These are phyloP conservation scores for Paulownia fortunei DNA, from an alignment of 257 asterid species.

Conservation along the genomic window DNA sequence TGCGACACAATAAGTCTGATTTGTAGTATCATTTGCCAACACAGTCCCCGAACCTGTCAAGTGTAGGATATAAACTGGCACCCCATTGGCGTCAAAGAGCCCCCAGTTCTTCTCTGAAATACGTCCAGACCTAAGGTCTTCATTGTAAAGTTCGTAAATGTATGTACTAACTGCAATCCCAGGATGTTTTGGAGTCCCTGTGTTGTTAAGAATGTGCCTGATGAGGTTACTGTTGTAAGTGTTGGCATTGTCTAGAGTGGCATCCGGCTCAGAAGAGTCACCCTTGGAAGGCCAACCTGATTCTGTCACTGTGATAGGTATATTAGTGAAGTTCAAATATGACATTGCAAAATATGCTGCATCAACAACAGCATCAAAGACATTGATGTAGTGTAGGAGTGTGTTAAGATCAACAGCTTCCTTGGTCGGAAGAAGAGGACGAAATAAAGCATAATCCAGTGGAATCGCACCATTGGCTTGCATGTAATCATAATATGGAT, in stretches of 20 bases:
- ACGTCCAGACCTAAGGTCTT: slow-evolving; percentile 73
- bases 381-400: slow-evolving; percentile 85
- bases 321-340: slow-evolving; percentile 70
- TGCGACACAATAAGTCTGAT: no score
- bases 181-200: slow-evolving; percentile 93
- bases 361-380: slow-evolving; percentile 85
- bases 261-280: slow-evolving; percentile 68
- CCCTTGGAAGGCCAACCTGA: slow-evolving; percentile 98
- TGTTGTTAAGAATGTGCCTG: slow-evolving; percentile 67
- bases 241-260: slow-evolving; percentile 71
- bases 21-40: slow-evolving; percentile 87
- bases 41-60: slow-evolving; percentile 78
- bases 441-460: slow-evolving; percentile 78
- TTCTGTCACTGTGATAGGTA: slow-evolving; percentile 72
- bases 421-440: slow-evolving; percentile 79
- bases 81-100: slow-evolving; percentile 71
- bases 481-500: slow-evolving; percentile 81
- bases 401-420: slow-evolving; percentile 90
- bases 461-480: slow-evolving; percentile 71
- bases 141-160: slow-evolving; percentile 85
- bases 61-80: slow-evolving; percentile 67
- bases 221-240: slow-evolving; percentile 86
- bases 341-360: slow-evolving; percentile 90
- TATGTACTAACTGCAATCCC: slow-evolving; percentile 78
- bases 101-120: slow-evolving; percentile 97